Base-by-base conservation (phyloP, 495 filamentous ascomycete species). In the Jackrogersella minutella region DNA sequence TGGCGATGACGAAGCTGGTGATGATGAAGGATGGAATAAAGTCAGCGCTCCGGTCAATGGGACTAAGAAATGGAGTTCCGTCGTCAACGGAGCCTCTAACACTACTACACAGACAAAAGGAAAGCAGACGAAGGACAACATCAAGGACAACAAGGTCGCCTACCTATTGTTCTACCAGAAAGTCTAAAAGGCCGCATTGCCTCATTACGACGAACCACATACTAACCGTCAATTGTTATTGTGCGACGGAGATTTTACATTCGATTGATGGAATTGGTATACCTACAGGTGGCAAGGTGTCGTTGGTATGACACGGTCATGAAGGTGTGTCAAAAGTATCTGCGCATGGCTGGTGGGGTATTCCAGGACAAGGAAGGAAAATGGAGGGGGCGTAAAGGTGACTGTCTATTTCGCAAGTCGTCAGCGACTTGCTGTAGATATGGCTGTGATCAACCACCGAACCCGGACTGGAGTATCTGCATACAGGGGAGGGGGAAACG, bases 161-260 rank as follows among this genome's bases (percentile, higher is more conserved):
- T 99, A 99, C 77, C 85, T 99, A 62, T 77, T 99, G 74, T 96
- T 99, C 78, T 99, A 99, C 75, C 88, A 97, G 79, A 88, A 85
- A 64, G 86, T 97, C 72, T 87, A 64, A 74, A 68, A 67, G 33
- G 40, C 17, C 37, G 21, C 37, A 26, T 17, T 31, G 36, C 50
- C 34, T 60, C 28, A 28, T 22, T 21, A 30, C 11, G 36, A 57
- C 34, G 3, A 14, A 2, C 43, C 26, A 47, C 43, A 39, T 17
- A 7, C 16, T 14, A 8, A 21, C 60, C 5, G 37, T 26, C 28
- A 26, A 36, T 33, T 22, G 14, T 41, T 26, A 41, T n/a, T 13
- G 54, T 31, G 26, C 55, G 22, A 46, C 22, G 50, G 30, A 56
- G 14, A 19, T 13, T 33, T 43, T 62, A 62, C 24, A 21, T 49